Conservation (phyloP, 1,284 basidiomycete species). For the Calocybe gambosa region DNA sequence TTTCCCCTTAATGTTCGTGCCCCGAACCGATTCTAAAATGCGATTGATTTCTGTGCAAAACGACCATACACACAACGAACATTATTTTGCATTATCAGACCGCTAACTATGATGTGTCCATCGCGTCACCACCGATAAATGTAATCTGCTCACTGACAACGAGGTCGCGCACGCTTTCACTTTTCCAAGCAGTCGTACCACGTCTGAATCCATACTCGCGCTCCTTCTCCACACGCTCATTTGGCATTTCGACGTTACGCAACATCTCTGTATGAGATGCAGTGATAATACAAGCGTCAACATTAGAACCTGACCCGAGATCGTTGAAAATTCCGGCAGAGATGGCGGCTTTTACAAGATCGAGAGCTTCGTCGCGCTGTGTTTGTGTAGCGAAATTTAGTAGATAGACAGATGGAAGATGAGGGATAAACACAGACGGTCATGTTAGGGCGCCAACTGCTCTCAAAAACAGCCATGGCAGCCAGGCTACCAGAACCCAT, state of each 20-base stretch:
- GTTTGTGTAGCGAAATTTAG: slow-evolving; percentile 5
- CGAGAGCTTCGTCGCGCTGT: slow-evolving; percentile 79
- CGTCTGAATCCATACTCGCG: slow-evolving; percentile 78
- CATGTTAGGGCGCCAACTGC: slow-evolving; percentile 80
- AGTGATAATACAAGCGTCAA: slow-evolving; percentile 95
- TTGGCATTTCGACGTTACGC: slow-evolving; percentile 89
- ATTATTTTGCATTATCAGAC: background rate
- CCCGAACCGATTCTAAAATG: background rate
- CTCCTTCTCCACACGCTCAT: slow-evolving; percentile 82
- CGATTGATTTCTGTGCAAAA: background rate
- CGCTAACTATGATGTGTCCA: slow-evolving; percentile 53
- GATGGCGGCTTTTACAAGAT: slow-evolving; percentile 83
- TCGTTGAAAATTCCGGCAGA: slow-evolving; percentile 99
- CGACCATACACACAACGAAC: background rate
- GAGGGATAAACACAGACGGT: slow-evolving; percentile 58
- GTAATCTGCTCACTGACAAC: slow-evolving; percentile 69
- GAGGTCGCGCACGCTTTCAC: slow-evolving; percentile 68
- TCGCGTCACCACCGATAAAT: slow-evolving; percentile 53
- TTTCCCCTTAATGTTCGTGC: too few relatives aligned
- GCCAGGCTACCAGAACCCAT: slow-evolving; percentile 97
- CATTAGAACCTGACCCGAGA: slow-evolving; percentile 94
- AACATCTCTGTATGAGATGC: slow-evolving; percentile 80
- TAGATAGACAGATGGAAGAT: slow-evolving; percentile 4
- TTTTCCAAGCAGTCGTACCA: slow-evolving; percentile 87
- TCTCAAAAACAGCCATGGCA: slow-evolving; percentile 98